Evolutionary conservation across 1,284 basidiomycete species (phyloP).

Genomic region (Pseudozyma sp.): DNA sequence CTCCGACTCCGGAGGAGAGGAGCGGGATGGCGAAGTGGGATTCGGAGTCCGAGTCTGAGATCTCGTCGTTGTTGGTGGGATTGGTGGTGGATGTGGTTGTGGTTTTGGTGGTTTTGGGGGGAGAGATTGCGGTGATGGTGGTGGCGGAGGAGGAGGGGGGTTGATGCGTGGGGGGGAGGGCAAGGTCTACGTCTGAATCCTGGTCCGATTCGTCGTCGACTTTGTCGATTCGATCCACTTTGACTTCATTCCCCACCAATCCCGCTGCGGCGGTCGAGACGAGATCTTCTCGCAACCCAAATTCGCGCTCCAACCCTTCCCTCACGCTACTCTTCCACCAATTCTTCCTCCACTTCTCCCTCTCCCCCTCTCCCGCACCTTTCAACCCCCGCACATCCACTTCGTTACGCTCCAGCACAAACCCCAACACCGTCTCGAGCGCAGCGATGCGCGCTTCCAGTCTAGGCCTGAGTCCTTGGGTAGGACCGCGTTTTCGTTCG

Average conservation of each 20-base stretch:
- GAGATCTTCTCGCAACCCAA: constrained; percentile 15
- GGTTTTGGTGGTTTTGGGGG: background rate
- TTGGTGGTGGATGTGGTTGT: background rate
- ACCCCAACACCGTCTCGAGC: constrained; percentile 36
- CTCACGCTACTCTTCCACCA: constrained; percentile 12
- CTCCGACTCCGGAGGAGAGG: constrained; percentile 28
- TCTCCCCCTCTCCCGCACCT: background rate
- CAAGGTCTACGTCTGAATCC: constrained; percentile 27
- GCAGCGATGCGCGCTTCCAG: constrained; percentile 29
- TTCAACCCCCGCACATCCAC: background rate
- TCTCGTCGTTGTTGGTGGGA: background rate
- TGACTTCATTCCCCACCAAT: background rate
- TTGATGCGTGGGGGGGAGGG: constrained; percentile 22
- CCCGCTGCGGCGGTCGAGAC: background rate
- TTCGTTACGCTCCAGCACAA: background rate
- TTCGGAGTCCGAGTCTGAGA: background rate
- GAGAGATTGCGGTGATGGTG: background rate
- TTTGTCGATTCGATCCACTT: background rate
- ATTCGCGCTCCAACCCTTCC: background rate
- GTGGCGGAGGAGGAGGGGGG: background rate
- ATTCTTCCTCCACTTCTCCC: constrained; percentile 4
- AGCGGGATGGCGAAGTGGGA: constrained; percentile 3
- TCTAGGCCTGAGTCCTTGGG: constrained; percentile 33
- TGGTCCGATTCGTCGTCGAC: constrained; percentile 3
- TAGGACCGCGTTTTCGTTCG: constrained; percentile 42